A percentile compares a stretch with the other conserved stretches of the same genome.
Evolutionary conservation across 2,329 filamentous ascomycete species (phyloP).

Genomic region (Colletotrichum sp.): DNA sequence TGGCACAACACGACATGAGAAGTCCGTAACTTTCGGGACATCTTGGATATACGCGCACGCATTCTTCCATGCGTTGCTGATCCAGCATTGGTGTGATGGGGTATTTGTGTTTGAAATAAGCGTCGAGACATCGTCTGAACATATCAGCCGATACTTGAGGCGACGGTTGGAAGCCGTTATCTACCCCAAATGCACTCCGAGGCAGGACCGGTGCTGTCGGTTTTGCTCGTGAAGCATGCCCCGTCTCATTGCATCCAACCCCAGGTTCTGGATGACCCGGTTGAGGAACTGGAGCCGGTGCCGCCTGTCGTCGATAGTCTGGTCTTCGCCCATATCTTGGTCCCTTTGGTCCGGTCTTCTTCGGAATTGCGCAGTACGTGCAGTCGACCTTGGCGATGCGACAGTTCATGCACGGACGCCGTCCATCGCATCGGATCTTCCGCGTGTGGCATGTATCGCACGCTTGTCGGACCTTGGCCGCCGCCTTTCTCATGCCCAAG

Average conservation of each 20-base stretch:
- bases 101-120: neutral
- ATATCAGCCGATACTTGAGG: neutral
- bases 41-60: neutral
- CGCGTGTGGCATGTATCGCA: neutral
- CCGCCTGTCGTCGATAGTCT: neutral
- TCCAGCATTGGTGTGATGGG: neutral
- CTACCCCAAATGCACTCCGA: neutral
- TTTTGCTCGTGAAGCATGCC: neutral
- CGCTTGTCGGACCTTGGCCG: neutral
- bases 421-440: neutral
- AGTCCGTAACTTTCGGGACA: neutral
- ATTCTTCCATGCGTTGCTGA: neutral
- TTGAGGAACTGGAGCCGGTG: neutral
- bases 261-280: neutral
- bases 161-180: neutral
- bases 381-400: neutral
- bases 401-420: neutral
- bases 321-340: neutral
- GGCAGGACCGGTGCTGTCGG: rapidly evolving
- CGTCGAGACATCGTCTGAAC: neutral
- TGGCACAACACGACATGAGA: neutral
- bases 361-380: neutral
- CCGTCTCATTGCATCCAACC: neutral
- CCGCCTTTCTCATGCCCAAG: neutral
- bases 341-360: neutral